Conservation (phyloP, 495 filamentous ascomycete genomes). For the Trichocladium antarcticum region DNA sequence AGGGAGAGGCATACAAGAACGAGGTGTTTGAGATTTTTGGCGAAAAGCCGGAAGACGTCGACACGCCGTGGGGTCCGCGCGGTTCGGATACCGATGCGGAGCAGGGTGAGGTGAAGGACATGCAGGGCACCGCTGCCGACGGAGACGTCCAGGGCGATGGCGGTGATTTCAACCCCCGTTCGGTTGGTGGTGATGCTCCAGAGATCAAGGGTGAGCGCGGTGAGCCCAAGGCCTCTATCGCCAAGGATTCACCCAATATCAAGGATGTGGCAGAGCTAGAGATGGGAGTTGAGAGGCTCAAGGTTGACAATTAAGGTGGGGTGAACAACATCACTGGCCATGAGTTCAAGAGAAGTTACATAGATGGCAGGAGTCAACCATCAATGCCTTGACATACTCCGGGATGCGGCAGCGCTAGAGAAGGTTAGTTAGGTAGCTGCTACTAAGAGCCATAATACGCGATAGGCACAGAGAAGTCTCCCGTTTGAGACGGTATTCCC, state of each 20-base stretch:
- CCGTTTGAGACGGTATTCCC: no score
- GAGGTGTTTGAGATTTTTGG: conserved; percentile 17
- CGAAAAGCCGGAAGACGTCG: neutral
- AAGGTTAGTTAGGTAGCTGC: no score
- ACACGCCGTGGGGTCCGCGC: conserved; percentile 1
- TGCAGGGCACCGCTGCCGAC: neutral
- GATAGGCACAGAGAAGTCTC: no score
- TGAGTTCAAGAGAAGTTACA: neutral
- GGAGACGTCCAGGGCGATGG: neutral
- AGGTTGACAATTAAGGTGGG: neutral
- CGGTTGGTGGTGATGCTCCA: neutral
- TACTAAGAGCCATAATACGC: no score
- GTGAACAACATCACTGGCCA: neutral
- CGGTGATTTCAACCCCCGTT: no score
- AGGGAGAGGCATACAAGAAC: conserved; percentile 24
- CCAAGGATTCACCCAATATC: no score
- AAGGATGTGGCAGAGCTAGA: neutral
- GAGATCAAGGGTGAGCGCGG: neutral
- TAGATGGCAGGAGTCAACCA: no score
- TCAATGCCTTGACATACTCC: no score
- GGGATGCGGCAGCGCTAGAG: no score
- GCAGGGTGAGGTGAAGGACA: neutral
- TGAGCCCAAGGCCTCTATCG: neutral
- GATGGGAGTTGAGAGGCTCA: neutral
- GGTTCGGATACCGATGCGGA: neutral